Evolutionary conservation across 306 rosid species (phyloP).

Genomic region (Vicia villosa): DNA sequence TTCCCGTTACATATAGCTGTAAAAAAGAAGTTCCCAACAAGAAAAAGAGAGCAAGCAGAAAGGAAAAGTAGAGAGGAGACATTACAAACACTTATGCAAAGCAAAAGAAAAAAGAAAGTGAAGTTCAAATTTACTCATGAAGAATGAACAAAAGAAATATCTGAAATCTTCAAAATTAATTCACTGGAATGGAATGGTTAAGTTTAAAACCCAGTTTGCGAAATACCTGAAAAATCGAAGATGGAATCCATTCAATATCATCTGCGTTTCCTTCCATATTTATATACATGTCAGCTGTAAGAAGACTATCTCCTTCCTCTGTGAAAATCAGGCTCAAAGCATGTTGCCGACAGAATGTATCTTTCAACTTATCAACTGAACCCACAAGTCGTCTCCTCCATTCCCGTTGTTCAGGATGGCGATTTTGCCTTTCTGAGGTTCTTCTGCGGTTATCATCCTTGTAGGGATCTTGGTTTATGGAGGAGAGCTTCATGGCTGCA

Average conservation of each 20-base stretch:
- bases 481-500: conserved; percentile 94
- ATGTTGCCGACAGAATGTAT: conserved; percentile 93
- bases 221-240: conserved; percentile 86
- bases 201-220: conserved; percentile 1
- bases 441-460: conserved; percentile 77
- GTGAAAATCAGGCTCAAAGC: conserved; percentile 91
- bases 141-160: neutral
- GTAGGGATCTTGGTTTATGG: conserved; percentile 57
- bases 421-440: conserved; percentile 83
- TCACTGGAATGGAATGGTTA: conserved; percentile 4
- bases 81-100: conserved; percentile 16
- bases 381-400: conserved; percentile 89
- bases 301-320: conserved; percentile 96
- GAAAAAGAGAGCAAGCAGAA: neutral
- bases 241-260: conserved; percentile 87
- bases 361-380: conserved; percentile 89
- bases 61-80: conserved; percentile 12
- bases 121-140: conserved; percentile 17
- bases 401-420: conserved; percentile 98
- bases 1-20: conserved; percentile 7
- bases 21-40: conserved; percentile 8
- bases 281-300: conserved; percentile 91
- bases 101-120: conserved; percentile 16
- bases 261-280: conserved; percentile 77
- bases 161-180: conserved; percentile 1